Conservation (phyloP, 129 eudicot species). For the Pittosporum tobira region DNA sequence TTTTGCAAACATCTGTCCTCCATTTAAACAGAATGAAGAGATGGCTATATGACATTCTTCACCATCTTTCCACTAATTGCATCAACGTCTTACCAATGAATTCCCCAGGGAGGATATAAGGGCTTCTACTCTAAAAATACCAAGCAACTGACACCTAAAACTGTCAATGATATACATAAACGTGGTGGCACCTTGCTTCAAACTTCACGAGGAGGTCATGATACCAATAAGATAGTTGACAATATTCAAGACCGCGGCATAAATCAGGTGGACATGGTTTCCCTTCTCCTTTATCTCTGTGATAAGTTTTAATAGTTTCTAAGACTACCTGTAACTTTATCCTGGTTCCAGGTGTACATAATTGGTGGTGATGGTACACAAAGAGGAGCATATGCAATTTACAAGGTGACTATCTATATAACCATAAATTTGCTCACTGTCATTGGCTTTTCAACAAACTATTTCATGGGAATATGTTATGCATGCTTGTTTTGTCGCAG, state of each 20-base stretch:
- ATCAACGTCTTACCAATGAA: not conserved
- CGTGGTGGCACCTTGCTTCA: slow-evolving; percentile 96
- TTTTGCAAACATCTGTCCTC: too few relatives aligned
- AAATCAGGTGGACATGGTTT: slow-evolving; percentile 51
- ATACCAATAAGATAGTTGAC: slow-evolving; percentile 90
- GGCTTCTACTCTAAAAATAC: slow-evolving; percentile 89
- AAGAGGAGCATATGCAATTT: slow-evolving; percentile 92
- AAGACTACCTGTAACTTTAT: not conserved
- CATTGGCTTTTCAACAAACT: not conserved
- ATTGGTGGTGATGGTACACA: slow-evolving; percentile 99
- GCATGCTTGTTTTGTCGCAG: slow-evolving; percentile 30
- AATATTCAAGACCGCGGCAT: slow-evolving; percentile 95
- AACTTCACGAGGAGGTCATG: slow-evolving; percentile 94
- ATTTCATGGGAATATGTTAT: slow-evolving; percentile 2
- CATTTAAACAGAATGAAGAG: too few relatives aligned
- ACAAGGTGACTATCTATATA: slow-evolving; percentile 44
- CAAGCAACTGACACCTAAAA: slow-evolving; percentile 60
- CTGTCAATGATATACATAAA: slow-evolving; percentile 87
- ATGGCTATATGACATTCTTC: too few relatives aligned
- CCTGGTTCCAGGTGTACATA: slow-evolving; percentile 65
- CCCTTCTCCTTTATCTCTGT: slow-evolving; percentile 4
- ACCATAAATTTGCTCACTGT: slow-evolving; percentile 1
- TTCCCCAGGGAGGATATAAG: slow-evolving; percentile 74
- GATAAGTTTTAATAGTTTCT: not conserved
- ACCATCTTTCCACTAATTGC: not conserved